Evolutionary conservation across 2,329 filamentous ascomycete genomes (phyloP).

Genomic region (Phialophora chinensis): DNA sequence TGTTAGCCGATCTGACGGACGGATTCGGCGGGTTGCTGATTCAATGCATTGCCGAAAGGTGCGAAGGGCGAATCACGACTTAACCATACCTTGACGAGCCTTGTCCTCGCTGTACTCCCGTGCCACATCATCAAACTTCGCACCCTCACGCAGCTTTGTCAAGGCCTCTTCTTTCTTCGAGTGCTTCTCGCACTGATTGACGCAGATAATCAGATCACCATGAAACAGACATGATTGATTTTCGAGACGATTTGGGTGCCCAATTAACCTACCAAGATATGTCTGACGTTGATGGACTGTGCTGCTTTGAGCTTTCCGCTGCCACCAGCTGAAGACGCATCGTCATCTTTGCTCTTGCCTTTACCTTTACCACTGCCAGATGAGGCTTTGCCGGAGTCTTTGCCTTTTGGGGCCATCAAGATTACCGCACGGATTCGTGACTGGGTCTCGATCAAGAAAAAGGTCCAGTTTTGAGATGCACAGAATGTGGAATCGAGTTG

Average conservation of each 20-base stretch:
- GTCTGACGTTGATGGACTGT: conserved; percentile 68
- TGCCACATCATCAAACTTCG: conserved; percentile 70
- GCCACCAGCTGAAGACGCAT: conserved; percentile 41
- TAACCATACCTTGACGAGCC: conserved; percentile 59
- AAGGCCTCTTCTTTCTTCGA: conserved; percentile 70
- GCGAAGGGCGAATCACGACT: conserved; percentile 8
- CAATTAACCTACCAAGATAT: conserved; percentile 61
- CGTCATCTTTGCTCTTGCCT: conserved; percentile 50
- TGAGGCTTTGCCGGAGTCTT: conserved; percentile 40
- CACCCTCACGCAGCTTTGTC: conserved; percentile 63
- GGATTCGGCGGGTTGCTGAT: conserved; percentile 14
- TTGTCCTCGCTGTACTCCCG: conserved; percentile 70
- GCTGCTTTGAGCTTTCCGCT: conserved; percentile 59
- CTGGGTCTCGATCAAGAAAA: neutral
- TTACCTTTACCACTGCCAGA: conserved; percentile 42
- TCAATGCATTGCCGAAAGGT: conserved; percentile 6
- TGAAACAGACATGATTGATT: neutral
- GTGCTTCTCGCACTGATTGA: conserved; percentile 63
- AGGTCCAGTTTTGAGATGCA: neutral
- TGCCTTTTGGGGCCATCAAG: conserved; percentile 53
- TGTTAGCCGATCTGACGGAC: conserved; percentile 18
- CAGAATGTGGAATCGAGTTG: neutral
- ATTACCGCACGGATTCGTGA: neutral
- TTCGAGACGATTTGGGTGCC: neutral
- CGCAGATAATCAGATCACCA: conserved; percentile 6